Conservation (phyloP, 2,329 filamentous ascomycete species). For the Xylaria multiplex region DNA sequence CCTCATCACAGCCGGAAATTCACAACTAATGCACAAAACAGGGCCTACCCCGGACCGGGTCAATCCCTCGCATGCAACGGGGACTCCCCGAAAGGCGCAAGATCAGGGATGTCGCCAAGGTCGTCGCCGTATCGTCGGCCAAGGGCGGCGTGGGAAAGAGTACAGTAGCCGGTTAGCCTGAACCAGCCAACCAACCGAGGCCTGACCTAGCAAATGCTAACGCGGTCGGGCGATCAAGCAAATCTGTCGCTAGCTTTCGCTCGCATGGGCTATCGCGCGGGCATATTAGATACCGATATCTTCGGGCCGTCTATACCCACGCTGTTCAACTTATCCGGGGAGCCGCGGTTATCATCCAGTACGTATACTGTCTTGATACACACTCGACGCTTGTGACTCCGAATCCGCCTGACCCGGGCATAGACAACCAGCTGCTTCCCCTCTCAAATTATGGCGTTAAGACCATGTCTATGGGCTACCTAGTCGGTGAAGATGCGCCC, state of each 20-base stretch:
- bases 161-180: constrained; percentile 78
- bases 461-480: constrained; percentile 98
- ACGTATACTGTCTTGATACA: constrained; percentile 47
- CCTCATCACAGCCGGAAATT: neutral
- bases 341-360: constrained; percentile 80
- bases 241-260: constrained; percentile 92
- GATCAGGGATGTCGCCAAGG: constrained; percentile 85
- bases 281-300: constrained; percentile 94
- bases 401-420: constrained; percentile 5
- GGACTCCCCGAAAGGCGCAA: constrained; percentile 82
- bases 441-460: constrained; percentile 95
- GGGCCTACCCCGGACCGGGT: constrained; percentile 85
- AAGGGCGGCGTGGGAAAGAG: constrained; percentile 99
- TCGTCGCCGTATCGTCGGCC: constrained; percentile 96
- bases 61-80: constrained; percentile 78
- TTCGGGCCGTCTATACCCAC: constrained; percentile 96
- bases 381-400: neutral
- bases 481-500: constrained; percentile 80
- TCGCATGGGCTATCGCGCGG: constrained; percentile 79
- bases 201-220: constrained; percentile 1
- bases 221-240: constrained; percentile 51
- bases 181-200: neutral
- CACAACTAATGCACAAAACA: constrained; percentile 51
- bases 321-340: constrained; percentile 81
- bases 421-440: constrained; percentile 83